Conservation (phyloP, 2,329 filamentous ascomycete species). For the Venturia nashicola region DNA sequence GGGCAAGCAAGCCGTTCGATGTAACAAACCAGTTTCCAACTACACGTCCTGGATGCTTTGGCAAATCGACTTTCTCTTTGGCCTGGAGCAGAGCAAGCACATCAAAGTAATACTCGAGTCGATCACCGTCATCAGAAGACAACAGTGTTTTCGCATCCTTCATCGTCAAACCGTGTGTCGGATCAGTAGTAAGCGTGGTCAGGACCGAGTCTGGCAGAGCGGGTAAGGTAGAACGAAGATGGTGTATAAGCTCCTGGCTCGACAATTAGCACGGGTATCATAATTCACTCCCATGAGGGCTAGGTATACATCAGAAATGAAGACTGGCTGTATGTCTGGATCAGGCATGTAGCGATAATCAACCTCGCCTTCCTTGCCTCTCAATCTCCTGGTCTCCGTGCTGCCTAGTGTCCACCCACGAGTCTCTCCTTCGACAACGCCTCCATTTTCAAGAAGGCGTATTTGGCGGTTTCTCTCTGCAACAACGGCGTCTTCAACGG, state of each 20-base stretch:
- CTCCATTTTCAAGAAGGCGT: constrained; percentile 60
- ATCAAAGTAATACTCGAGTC: constrained; percentile 70
- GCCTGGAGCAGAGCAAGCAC: constrained; percentile 42
- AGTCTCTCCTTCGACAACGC: constrained; percentile 70
- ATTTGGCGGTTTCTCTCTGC: constrained; percentile 89
- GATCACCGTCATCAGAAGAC: constrained; percentile 62
- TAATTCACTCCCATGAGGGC: not conserved
- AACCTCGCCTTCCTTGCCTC: constrained; percentile 92
- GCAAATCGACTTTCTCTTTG: constrained; percentile 12
- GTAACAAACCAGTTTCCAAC: constrained; percentile 43
- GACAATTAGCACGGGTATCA: not conserved
- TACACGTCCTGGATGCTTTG: constrained; percentile 27
- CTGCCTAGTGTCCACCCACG: constrained; percentile 83
- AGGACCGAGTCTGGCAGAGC: constrained; percentile 61
- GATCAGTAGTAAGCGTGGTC: constrained; percentile 42
- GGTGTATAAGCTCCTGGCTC: constrained; percentile 47
- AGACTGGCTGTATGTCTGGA: constrained; percentile 70
- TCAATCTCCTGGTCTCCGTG: constrained; percentile 65
- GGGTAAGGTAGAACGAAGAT: constrained; percentile 53
- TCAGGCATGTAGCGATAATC: constrained; percentile 99
- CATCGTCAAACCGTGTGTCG: constrained; percentile 53
- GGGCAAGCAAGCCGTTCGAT: not conserved
- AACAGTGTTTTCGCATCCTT: constrained; percentile 79
- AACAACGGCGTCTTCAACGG: constrained; percentile 86
- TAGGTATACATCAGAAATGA: constrained; percentile 47